These are phyloP conservation scores for Leucoagaricus sp. DNA, from an alignment of 1,284 basidiomycete species.

Conservation along the genomic window DNA sequence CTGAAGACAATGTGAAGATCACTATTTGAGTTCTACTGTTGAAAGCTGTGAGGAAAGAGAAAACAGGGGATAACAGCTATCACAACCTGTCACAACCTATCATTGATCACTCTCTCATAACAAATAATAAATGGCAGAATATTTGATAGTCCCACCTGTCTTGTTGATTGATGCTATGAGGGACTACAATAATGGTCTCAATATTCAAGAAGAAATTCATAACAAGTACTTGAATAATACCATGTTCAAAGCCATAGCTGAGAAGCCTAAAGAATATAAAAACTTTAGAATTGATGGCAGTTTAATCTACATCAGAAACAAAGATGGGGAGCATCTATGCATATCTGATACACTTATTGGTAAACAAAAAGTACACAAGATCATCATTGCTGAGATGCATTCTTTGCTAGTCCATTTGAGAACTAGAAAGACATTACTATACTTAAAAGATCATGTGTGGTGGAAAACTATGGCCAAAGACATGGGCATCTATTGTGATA, in stretches of 20 bases:
- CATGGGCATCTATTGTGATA: constrained; percentile 23
- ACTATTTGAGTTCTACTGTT: no score
- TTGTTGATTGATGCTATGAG: background rate
- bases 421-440: constrained; percentile 29
- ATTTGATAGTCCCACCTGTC: background rate
- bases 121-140: background rate
- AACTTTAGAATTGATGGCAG: constrained; percentile 29
- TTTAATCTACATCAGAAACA: constrained; percentile 23
- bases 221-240: constrained; percentile 23
- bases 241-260: constrained; percentile 25
- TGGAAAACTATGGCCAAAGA: constrained; percentile 33
- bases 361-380: constrained; percentile 24
- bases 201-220: constrained; percentile 16
- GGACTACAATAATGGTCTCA: constrained; percentile 15
- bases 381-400: constrained; percentile 34
- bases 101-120: no score
- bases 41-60: no score
- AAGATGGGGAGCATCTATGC: constrained; percentile 25
- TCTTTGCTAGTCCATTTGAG: constrained; percentile 35
- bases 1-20: no score
- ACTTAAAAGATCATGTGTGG: constrained; percentile 32
- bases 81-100: no score
- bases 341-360: constrained; percentile 29
- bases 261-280: constrained; percentile 22
- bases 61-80: no score